Evolutionary conservation across 2,329 filamentous ascomycete species (phyloP).

Genomic region (Alternaria sp.): DNA sequence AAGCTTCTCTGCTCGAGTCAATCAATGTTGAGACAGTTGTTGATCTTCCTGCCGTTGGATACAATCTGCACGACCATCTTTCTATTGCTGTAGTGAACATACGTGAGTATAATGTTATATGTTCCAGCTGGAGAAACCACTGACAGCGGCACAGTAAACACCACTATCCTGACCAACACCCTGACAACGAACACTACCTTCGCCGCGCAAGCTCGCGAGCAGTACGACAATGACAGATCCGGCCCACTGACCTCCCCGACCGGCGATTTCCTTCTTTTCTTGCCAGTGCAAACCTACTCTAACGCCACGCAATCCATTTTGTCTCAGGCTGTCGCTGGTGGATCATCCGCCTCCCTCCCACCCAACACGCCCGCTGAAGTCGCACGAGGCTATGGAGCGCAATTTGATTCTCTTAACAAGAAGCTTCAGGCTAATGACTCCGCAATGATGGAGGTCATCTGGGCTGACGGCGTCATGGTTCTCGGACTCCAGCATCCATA

Average conservation of each 20-base stretch:
- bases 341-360: conserved; percentile 28
- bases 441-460: conserved; percentile 33
- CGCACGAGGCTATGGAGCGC: conserved; percentile 25
- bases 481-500: conserved; percentile 36
- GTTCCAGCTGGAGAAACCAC: neutral
- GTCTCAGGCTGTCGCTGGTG: conserved; percentile 23
- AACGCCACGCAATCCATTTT: conserved; percentile 26
- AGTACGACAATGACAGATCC: conserved; percentile 22
- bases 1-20: conserved; percentile 25
- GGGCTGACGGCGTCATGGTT: conserved; percentile 26
- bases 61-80: conserved; percentile 37
- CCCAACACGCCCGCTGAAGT: conserved; percentile 25
- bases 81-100: conserved; percentile 20
- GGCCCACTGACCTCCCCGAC: conserved; percentile 30
- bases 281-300: conserved; percentile 29
- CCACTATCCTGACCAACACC: conserved; percentile 13
- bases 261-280: conserved; percentile 36
- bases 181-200: conserved; percentile 30
- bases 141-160: conserved; percentile 18
- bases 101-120: neutral
- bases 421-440: conserved; percentile 28
- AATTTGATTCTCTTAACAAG: conserved; percentile 27
- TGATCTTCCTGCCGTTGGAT: conserved; percentile 38
- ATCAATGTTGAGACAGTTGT: conserved; percentile 32
- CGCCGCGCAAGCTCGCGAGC: conserved; percentile 27